Conservation (phyloP, 192 early-diverging fungal species). For the Coemansia sp. region DNA sequence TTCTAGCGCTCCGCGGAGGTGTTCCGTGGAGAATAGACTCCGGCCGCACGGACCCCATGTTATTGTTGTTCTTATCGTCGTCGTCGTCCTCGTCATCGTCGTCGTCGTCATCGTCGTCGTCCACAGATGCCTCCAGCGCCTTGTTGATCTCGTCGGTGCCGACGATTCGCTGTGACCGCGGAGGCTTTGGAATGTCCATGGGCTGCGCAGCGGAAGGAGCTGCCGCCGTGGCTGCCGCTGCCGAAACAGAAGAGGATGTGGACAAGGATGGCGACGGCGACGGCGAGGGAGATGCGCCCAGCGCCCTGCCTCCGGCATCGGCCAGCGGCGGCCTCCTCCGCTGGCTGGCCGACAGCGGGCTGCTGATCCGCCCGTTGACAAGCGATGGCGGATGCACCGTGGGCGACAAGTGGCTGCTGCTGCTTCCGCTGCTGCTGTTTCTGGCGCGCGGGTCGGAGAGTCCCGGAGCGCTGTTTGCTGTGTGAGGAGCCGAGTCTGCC, state of each 20-base stretch:
- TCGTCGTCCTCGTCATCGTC: conserved; percentile 34
- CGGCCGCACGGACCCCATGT: conserved; percentile 7
- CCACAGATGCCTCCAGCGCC: conserved; percentile 12
- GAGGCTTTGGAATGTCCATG: not conserved
- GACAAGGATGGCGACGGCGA: too few relatives aligned
- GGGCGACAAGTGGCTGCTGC: not conserved
- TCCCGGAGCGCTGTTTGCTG: not conserved
- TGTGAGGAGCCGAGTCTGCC: not conserved
- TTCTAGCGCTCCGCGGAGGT: conserved; percentile 38
- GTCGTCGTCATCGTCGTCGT: conserved; percentile 31
- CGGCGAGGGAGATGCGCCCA: too few relatives aligned
- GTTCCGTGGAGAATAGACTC: conserved; percentile 41
- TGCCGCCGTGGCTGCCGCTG: not conserved
- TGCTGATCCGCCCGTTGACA: conserved; percentile 3
- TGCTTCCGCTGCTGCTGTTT: not conserved
- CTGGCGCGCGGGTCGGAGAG: not conserved
- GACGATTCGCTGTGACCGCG: conserved; percentile 20
- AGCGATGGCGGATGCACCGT: conserved; percentile 1
- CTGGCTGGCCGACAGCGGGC: not conserved
- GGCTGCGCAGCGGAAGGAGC: not conserved
- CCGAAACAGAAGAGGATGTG: too few relatives aligned
- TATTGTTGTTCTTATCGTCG: conserved; percentile 31
- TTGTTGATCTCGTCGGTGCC: conserved; percentile 26
- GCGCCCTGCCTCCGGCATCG: too few relatives aligned
- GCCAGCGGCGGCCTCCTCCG: not conserved